Conservation (phyloP, 306 rosid genomes). For the Luffa acutangula region DNA sequence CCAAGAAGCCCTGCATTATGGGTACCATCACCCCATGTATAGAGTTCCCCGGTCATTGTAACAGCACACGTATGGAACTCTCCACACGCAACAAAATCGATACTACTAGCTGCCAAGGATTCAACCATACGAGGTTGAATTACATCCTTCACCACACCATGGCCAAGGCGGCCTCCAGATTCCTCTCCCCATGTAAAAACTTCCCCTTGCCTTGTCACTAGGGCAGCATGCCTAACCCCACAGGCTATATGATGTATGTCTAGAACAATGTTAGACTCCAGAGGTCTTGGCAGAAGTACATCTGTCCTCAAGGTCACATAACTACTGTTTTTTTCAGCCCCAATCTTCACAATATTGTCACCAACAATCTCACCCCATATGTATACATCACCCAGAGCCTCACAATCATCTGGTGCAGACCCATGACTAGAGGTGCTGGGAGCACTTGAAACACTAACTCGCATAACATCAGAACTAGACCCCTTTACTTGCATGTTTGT, state of each 20-base stretch:
- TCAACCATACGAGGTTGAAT: constrained; percentile 81
- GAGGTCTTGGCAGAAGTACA: constrained; percentile 80
- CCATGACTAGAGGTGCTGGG: constrained; percentile 99
- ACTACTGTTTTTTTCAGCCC: constrained; percentile 51
- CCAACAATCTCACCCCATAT: constrained; percentile 93
- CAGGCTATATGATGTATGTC: constrained; percentile 88
- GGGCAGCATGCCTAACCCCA: constrained; percentile 84
- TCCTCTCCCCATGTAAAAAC: constrained; percentile 98
- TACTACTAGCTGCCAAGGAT: constrained; percentile 51
- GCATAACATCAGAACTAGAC: constrained; percentile 84
- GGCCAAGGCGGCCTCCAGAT: constrained; percentile 99
- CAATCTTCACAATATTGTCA: constrained; percentile 57
- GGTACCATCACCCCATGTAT: constrained; percentile 96
- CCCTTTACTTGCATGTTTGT: constrained; percentile 92
- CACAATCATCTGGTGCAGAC: constrained; percentile 90
- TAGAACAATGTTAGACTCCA: constrained; percentile 79
- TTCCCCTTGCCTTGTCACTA: constrained; percentile 96
- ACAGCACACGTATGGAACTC: constrained; percentile 98
- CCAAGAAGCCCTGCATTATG: constrained; percentile 98
- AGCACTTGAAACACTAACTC: constrained; percentile 98
- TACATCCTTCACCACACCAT: constrained; percentile 83
- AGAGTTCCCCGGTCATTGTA: constrained; percentile 81
- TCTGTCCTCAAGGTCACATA: constrained; percentile 57
- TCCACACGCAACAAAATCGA: constrained; percentile 93
- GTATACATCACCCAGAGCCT: constrained; percentile 89